Evolutionary conservation across 495 filamentous ascomycete genomes (phyloP), one percentile per base, ranked within the genome.

Genomic region (Penicillium silybi): DNA sequence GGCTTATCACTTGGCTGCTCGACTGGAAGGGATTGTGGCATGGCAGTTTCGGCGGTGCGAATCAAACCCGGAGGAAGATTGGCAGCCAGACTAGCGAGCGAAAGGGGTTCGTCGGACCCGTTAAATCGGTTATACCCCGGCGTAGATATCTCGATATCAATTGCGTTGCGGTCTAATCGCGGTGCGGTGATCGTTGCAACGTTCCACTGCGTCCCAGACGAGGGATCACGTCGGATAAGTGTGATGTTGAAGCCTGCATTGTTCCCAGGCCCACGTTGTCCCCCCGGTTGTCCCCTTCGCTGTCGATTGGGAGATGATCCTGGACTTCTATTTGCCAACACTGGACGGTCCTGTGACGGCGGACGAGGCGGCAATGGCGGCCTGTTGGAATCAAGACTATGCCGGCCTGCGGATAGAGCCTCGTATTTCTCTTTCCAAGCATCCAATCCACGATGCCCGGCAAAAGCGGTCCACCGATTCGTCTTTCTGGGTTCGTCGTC

Each of bases 211-310:
- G 76, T 79, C 10, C 85, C 84, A 22, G 85, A 85, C 1, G 81
- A 74, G 3, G 90, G 87, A 68, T 97, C 90, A 29, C 93, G 87
- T 13, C 93, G 86, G 46, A 98, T 96, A 11, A 98, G 71, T 0
- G 88, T 95, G 26, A 97, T 79, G n/a, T 84, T 82, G 77, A 84
- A 70, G 6, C 68, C 65, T 11, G 62, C 22, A 49, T 59, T 48
- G 41, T 27, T 59, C 23, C 10, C 48, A 40, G 44, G 43, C 13
- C 29, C 44, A 3, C 27, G 39, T 15, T 25, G 17, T n/a, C 41
- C 9, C 13, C 29, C 44, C 3, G 34, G 39, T 15, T 25, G 17
- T n/a, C 41, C 9, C 35, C 23, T 44, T 26, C 35, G 42, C 15
- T 42, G 50, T 13, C 62, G 61, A 41, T n/a, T 57, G 3, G 62